Conservation (phyloP, 1,139 yeast genomes). For the Kazachstania sp. region DNA sequence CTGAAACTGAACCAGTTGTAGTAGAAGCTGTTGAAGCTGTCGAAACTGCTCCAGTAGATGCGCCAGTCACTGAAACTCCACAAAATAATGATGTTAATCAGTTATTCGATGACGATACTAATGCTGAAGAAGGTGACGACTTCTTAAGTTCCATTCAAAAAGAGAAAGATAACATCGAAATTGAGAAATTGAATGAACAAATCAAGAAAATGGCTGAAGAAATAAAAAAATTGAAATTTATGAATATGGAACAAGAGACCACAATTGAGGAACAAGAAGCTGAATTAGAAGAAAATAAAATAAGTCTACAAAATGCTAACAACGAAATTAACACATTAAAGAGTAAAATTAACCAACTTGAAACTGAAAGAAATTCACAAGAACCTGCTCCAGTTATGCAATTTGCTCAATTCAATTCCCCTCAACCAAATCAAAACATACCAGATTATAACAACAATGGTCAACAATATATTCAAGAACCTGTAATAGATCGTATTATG, state of each 20-base stretch:
- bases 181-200: conserved; percentile 22
- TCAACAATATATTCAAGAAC: conserved; percentile 10
- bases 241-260: conserved; percentile 42
- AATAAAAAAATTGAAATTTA: conserved; percentile 33
- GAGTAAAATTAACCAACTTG: conserved; percentile 10
- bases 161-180: conserved; percentile 25
- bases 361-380: conserved; percentile 17
- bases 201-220: conserved; percentile 29
- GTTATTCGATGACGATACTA: conserved; percentile 2
- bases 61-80: not conserved
- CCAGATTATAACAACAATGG: not conserved
- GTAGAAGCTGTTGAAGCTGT: not conserved
- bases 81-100: not conserved
- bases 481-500: conserved; percentile 26
- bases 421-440: conserved; percentile 1
- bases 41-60: too few species aligned
- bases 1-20: not conserved
- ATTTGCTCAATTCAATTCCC: conserved; percentile 13
- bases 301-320: conserved; percentile 16
- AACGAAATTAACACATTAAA: conserved; percentile 6
- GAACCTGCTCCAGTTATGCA: conserved; percentile 13
- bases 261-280: conserved; percentile 35
- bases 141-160: conserved; percentile 29
- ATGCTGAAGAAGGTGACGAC: conserved; percentile 11
- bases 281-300: conserved; percentile 13